These are phyloP conservation scores for Apophysomyces sp. DNA, from an alignment of 371 early-diverging fungal genomes.

Conservation along the genomic window DNA sequence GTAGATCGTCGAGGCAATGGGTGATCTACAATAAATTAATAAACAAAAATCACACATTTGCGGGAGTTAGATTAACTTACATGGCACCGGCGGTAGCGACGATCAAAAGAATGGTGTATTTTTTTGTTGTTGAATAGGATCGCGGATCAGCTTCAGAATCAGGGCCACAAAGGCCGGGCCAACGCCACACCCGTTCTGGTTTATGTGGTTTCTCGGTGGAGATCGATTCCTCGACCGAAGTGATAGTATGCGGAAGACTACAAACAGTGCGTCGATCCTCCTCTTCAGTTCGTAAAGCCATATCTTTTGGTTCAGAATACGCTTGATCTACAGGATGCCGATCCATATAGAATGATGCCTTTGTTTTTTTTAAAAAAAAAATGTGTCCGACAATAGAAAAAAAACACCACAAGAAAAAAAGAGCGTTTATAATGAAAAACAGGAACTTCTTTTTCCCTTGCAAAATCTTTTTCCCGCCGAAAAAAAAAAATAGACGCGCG, in stretches of 20 bases:
- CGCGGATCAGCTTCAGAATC: slow-evolving; percentile 13
- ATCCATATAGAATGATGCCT: too few species aligned
- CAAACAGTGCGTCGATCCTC: background rate
- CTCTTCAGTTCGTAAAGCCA: background rate
- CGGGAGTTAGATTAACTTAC: slow-evolving; percentile 10
- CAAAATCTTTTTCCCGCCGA: background rate
- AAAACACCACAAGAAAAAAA: background rate
- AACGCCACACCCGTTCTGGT: background rate
- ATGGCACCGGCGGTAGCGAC: slow-evolving; percentile 21
- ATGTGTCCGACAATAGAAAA: background rate
- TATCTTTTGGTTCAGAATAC: background rate
- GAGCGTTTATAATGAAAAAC: background rate
- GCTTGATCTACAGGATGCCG: background rate
- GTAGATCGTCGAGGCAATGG: slow-evolving; percentile 28
- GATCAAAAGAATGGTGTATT: slow-evolving; percentile 12
- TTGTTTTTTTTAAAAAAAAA: background rate
- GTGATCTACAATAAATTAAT: slow-evolving; percentile 9
- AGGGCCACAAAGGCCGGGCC: background rate
- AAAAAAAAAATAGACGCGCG: too few species aligned
- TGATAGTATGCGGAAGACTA: background rate
- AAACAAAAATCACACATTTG: background rate
- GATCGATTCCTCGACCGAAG: background rate
- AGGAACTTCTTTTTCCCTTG: background rate
- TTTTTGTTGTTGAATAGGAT: slow-evolving; percentile 11
- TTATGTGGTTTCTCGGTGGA: background rate